Evolutionary conservation across 495 filamentous ascomycete species (phyloP).

Genomic region (Podospora pseudopauciseta): DNA sequence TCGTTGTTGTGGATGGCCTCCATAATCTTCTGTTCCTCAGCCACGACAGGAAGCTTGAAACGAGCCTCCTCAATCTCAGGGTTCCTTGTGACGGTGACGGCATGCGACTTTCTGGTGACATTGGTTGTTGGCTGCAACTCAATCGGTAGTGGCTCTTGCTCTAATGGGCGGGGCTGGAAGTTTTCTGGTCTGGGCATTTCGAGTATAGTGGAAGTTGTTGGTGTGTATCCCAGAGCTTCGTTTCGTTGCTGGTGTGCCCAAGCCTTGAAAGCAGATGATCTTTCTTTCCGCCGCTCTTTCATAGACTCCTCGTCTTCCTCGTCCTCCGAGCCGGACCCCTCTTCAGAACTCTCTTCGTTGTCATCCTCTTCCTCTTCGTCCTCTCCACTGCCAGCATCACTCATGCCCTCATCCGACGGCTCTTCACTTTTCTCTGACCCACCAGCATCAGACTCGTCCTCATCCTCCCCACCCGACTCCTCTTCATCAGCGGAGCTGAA

Average conservation of each 20-base stretch:
- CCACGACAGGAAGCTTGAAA: constrained; percentile 81
- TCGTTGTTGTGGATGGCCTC: constrained; percentile 90
- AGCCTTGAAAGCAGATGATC: constrained; percentile 77
- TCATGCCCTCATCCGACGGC: constrained; percentile 26
- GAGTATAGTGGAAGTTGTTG: constrained; percentile 29
- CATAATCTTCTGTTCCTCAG: constrained; percentile 97
- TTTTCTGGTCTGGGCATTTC: constrained; percentile 46
- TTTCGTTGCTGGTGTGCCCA: constrained; percentile 89
- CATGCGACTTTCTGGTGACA: constrained; percentile 67
- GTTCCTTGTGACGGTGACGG: constrained; percentile 65
- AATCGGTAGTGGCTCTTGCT: constrained; percentile 72
- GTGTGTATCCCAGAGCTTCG: constrained; percentile 56
- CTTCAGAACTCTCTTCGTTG: constrained; percentile 22
- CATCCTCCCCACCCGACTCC: constrained; percentile 23
- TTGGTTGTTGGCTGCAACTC: constrained; percentile 65
- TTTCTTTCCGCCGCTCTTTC: constrained; percentile 30
- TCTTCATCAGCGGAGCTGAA: constrained; percentile 28
- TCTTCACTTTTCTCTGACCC: constrained; percentile 16
- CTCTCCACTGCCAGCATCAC: constrained; percentile 19
- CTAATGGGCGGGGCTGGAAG: constrained; percentile 58
- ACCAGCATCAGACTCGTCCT: constrained; percentile 22
- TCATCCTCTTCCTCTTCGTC: constrained; percentile 32
- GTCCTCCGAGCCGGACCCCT: constrained; percentile 29
- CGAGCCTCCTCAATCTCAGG: constrained; percentile 73
- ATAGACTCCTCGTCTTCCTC: constrained; percentile 34